phyloP scores from a whole-genome alignment of 2,329 filamentous ascomycete genomes.

The Arthrobotrys conoides region DNA sequence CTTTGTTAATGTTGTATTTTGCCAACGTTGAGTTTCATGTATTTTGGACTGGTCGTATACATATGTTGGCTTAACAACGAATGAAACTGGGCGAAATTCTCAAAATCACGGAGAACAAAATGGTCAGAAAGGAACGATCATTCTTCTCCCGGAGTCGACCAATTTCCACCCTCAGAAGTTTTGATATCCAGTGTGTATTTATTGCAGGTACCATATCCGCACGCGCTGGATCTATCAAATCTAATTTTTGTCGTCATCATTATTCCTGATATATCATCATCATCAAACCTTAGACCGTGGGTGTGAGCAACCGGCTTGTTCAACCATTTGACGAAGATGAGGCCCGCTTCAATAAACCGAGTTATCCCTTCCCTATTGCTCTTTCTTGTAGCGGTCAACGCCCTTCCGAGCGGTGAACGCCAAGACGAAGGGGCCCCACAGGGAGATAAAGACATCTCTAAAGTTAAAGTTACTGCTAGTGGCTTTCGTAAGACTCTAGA shows the following conservation, averaged over 20 bases:
- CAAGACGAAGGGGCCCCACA: neutral
- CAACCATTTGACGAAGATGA: slow-evolving; percentile 22
- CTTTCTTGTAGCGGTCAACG: slow-evolving; percentile 4
- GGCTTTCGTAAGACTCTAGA: neutral
- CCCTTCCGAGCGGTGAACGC: slow-evolving; percentile 35
- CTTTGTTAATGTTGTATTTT: neutral
- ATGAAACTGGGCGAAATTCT: neutral
- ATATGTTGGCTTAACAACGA: neutral
- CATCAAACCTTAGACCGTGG: neutral
- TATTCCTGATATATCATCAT: neutral
- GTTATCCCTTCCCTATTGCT: slow-evolving; percentile 13
- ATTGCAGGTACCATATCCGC: neutral
- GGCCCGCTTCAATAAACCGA: slow-evolving; percentile 17
- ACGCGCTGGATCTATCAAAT: neutral
- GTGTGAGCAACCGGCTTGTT: neutral
- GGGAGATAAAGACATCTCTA: neutral
- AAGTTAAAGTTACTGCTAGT: neutral
- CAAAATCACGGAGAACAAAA: slow-evolving; percentile 5
- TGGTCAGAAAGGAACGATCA: neutral
- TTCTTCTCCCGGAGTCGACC: no score
- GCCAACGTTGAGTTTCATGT: slow-evolving; percentile 20
- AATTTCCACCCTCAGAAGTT: neutral
- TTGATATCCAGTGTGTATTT: slow-evolving; percentile 2
- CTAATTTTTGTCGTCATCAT: neutral
- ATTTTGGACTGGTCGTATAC: neutral